Percentiles rank a stretch among this genome's conserved stretches.
These are phyloP conservation scores for Moringa oleifera DNA, from an alignment of 345 rosid species.

Conservation along the genomic window DNA sequence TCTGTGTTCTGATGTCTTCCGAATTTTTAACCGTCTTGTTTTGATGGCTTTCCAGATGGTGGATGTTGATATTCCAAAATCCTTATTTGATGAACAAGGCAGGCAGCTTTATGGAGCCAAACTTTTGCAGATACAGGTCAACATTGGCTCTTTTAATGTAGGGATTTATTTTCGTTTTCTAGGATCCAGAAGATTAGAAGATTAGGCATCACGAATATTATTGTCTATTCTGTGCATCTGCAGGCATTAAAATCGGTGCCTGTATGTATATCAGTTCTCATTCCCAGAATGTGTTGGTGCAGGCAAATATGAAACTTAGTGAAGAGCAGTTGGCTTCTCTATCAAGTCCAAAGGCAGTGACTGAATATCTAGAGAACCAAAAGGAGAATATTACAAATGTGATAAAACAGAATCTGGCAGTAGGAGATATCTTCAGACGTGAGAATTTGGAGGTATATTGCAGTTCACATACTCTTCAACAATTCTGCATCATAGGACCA, in stretches of 20 bases:
- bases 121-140: slow-evolving; percentile 82
- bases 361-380: slow-evolving; percentile 66
- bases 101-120: slow-evolving; percentile 87
- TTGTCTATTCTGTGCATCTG: not conserved
- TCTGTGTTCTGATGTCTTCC: too few relatives aligned
- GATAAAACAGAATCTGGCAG: slow-evolving; percentile 69
- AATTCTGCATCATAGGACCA: not conserved
- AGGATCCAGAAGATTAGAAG: not conserved
- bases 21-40: not conserved
- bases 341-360: slow-evolving; percentile 78
- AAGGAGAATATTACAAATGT: slow-evolving; percentile 52
- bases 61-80: slow-evolving; percentile 78
- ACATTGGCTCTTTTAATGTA: slow-evolving; percentile 11
- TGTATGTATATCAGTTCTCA: not conserved
- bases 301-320: slow-evolving; percentile 70
- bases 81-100: slow-evolving; percentile 94
- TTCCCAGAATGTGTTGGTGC: slow-evolving; percentile 13
- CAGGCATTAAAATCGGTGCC: too few relatives aligned
- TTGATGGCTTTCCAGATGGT: slow-evolving; percentile 55
- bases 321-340: slow-evolving; percentile 75
- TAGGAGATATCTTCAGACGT: slow-evolving; percentile 73
- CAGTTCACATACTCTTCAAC: not conserved
- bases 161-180: not conserved
- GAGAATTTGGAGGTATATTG: slow-evolving; percentile 65
- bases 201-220: not conserved